A percentile compares a stretch with the other conserved stretches of the same genome.
Conservation (phyloP, 2,329 filamentous ascomycete genomes). For the Akanthomyces uredinophilus region DNA sequence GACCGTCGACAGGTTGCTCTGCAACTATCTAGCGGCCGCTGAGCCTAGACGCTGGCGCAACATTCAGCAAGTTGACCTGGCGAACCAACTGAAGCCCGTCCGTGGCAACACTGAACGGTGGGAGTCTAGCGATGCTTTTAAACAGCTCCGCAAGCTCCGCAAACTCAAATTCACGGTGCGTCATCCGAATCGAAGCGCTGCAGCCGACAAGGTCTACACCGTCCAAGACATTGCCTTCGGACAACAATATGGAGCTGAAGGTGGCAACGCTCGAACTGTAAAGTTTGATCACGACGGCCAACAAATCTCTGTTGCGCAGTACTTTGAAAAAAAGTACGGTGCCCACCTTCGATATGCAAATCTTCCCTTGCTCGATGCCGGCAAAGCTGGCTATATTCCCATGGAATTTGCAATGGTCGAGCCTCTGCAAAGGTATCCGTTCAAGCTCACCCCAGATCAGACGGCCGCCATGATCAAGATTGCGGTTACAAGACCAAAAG, state of each 20-base stretch:
- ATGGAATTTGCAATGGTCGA: constrained; percentile 54
- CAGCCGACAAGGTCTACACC: constrained; percentile 43
- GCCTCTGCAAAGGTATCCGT: constrained; percentile 55
- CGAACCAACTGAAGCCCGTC: constrained; percentile 32
- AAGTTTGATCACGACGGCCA: constrained; percentile 51
- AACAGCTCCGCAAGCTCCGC: constrained; percentile 47
- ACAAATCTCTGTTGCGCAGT: constrained; percentile 43
- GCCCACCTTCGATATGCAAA: constrained; percentile 40
- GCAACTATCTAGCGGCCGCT: constrained; percentile 29
- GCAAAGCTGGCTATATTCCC: constrained; percentile 50
- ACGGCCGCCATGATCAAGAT: constrained; percentile 89
- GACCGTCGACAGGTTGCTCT: constrained; percentile 33
- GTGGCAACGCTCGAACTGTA: constrained; percentile 45
- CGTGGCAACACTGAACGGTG: constrained; percentile 21
- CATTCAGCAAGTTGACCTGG: constrained; percentile 23
- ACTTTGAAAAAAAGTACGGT: constrained; percentile 53
- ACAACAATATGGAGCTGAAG: constrained; percentile 36
- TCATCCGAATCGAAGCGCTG: constrained; percentile 41
- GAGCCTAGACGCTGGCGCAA: constrained; percentile 25
- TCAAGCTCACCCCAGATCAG: constrained; percentile 57
- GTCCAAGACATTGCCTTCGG: constrained; percentile 49
- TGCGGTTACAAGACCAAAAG: constrained; percentile 69
- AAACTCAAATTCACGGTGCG: constrained; percentile 53
- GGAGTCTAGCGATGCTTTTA: constrained; percentile 47
- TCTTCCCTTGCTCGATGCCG: constrained; percentile 55